Percentiles rank a stretch among this genome's conserved stretches.
Conservation (phyloP, 148 eudicot genomes). For the Rhododendron williamsianum region DNA sequence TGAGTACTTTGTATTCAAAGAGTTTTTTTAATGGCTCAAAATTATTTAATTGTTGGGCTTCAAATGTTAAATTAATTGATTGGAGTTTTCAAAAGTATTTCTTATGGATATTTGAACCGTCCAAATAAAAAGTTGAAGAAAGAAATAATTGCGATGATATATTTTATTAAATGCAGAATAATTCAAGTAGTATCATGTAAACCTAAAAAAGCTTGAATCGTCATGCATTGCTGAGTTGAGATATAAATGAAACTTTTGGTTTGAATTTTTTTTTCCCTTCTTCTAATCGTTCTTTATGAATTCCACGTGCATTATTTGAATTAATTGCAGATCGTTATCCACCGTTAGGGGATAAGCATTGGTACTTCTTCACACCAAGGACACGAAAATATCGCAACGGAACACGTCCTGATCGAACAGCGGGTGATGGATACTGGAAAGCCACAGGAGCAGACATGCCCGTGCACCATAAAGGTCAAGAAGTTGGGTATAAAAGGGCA, state of each 20-base stretch:
- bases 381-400: conserved; percentile 30
- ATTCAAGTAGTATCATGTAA: too few species aligned
- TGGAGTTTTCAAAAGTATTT: not conserved
- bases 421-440: conserved; percentile 37
- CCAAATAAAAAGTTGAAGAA: too few species aligned
- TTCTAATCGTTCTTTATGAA: not conserved
- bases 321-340: not conserved
- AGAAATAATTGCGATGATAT: too few species aligned
- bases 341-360: conserved; percentile 4
- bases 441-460: conserved; percentile 28
- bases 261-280: not conserved
- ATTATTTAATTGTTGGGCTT: too few species aligned
- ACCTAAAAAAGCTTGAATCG: too few species aligned
- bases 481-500: conserved; percentile 20
- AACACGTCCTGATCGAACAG: conserved; percentile 19
- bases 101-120: too few species aligned
- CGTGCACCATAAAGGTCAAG: not conserved
- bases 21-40: too few species aligned
- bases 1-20: too few species aligned
- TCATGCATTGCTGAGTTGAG: too few species aligned
- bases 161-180: too few species aligned
- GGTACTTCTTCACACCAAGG: conserved; percentile 43
- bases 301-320: not conserved
- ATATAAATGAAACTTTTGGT: too few species aligned
- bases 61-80: too few species aligned